phyloP scores from a whole-genome alignment of 2,329 filamentous ascomycete genomes.

The Sporothrix curviconia region DNA sequence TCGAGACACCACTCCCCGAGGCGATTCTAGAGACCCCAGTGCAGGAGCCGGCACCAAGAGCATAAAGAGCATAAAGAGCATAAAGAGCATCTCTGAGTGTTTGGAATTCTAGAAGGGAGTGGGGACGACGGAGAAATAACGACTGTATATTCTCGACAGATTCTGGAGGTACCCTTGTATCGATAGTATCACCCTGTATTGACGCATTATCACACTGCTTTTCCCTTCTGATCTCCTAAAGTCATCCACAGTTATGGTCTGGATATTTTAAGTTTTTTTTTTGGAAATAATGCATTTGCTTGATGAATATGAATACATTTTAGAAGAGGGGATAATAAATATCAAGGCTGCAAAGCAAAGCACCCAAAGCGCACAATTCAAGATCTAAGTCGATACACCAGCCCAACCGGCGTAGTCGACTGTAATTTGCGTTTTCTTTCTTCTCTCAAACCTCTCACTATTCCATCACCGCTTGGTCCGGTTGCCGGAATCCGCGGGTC shows the following conservation, averaged over 20 bases:
- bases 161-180: neutral
- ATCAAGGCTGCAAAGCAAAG: neutral
- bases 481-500: constrained; percentile 47
- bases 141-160: constrained; percentile 5
- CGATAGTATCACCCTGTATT: constrained; percentile 1
- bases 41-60: constrained; percentile 1
- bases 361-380: neutral
- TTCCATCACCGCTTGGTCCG: constrained; percentile 28
- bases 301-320: constrained; percentile 9
- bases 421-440: neutral
- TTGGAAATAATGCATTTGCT: too few species aligned
- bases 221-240: neutral
- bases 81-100: too few species aligned
- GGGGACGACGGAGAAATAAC: neutral
- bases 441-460: too few species aligned
- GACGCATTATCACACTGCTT: neutral
- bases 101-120: too few species aligned
- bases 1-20: neutral
- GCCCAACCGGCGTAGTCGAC: too few species aligned
- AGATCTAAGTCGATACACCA: neutral
- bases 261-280: neutral
- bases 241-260: neutral
- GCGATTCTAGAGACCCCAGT: neutral
- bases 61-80: too few species aligned
- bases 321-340: constrained; percentile 2